Evolutionary conservation across 257 asterid genomes (phyloP), one percentile per base, ranked within the genome.

Genomic region (Agastache rugosa): DNA sequence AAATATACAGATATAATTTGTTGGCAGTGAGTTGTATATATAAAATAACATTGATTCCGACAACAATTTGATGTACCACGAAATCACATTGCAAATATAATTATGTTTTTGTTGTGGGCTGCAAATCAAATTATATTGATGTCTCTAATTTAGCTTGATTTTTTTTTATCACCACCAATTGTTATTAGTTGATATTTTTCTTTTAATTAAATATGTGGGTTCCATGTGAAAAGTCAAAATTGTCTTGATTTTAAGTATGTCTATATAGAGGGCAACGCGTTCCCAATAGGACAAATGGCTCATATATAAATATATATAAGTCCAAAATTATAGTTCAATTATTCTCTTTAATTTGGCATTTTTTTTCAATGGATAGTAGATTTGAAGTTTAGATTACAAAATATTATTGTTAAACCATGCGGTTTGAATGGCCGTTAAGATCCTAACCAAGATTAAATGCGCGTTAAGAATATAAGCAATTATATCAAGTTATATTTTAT

Each of bases 321-420:
- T 39, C 44, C 44, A 39, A 39, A 39, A 39, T 39, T 39, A 8
- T 9, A 39, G 11, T 39, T 8, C 44, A 39, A 8, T 39, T 39
- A 39, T 39, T 39, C 65, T 69, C 80, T 77, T 62, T 50, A 61
- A 77, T 62, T 51, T 70, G 80, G 51, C 76, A 69, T 76, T 77
- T 22, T 5, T 56, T 23, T 4, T 14, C 15, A 23, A 11, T 56
- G 4, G 37, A 31, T 31, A 7, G 37, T 11, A 23, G 6, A 19
- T 19, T 8, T 17, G 12, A 39, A 39, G 44, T 8, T 48, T 2
- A 63, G 35, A 76, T 35, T 31, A 11, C 0, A 11, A 42, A 23
- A 65, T 23, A 50, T 35, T 41, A 76, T 4, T 10, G 37, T 45
- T 25, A 44, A 45, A n/a, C 58, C 73, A 54, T 34, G 63, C 71